Evolutionary conservation across 176 grass and related monocot species (phyloP).

Genomic region (Zizania latifolia): DNA sequence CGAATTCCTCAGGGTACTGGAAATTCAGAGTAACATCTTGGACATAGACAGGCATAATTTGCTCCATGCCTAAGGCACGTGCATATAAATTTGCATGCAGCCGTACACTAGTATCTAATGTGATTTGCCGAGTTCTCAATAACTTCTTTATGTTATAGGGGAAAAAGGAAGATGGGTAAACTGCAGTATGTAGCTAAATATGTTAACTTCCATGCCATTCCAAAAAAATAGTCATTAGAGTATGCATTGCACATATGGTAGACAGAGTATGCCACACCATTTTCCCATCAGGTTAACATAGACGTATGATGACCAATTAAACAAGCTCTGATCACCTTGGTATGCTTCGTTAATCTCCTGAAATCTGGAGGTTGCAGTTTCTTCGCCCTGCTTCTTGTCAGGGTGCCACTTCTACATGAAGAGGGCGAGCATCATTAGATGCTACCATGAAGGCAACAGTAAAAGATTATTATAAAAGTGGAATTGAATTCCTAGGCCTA

Average conservation of each 20-base stretch:
- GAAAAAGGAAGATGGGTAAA: not conserved
- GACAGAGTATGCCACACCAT: not conserved
- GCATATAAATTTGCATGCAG: not conserved
- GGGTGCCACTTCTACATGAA: slow-evolving; percentile 91
- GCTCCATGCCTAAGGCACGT: not conserved
- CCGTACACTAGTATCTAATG: not conserved
- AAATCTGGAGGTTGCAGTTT: slow-evolving; percentile 83
- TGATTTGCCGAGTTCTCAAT: not conserved
- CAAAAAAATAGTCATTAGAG: not conserved
- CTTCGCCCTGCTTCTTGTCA: slow-evolving; percentile 87
- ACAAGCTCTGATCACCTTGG: slow-evolving; percentile 46
- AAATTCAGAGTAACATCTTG: not conserved
- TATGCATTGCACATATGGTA: not conserved
- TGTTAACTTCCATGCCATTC: not conserved
- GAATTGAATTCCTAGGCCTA: not conserved
- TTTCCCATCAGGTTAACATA: not conserved
- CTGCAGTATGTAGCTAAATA: not conserved
- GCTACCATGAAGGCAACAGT: not conserved
- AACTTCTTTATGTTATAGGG: not conserved
- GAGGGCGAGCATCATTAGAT: not conserved
- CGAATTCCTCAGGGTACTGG: not conserved
- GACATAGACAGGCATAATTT: not conserved
- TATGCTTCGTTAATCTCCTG: slow-evolving; percentile 99
- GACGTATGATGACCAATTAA: not conserved
- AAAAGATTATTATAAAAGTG: not conserved